Evolutionary conservation across 805 yeast species (phyloP).

Genomic region (Pichia rugopelliculosa): DNA sequence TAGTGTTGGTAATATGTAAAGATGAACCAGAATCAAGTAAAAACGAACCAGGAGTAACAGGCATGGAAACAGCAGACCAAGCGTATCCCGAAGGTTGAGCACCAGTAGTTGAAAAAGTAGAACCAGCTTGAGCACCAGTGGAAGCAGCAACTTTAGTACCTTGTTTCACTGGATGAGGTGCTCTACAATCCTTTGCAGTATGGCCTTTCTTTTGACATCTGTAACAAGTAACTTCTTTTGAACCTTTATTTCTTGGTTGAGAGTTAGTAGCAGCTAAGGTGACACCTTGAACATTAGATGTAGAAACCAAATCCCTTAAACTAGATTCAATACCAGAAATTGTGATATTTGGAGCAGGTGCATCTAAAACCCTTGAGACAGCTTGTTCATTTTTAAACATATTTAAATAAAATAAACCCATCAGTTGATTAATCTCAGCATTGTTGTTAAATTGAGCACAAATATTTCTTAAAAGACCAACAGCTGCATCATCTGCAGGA

Average conservation of each 20-base stretch:
- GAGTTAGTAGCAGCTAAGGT: too few relatives aligned
- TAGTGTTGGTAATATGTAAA: not conserved
- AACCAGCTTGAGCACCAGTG: too few relatives aligned
- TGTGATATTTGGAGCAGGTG: not conserved
- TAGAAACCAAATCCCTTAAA: too few relatives aligned
- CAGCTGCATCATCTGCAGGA: not conserved
- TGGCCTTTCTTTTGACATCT: too few relatives aligned
- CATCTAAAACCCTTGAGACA: not conserved
- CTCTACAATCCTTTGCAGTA: too few relatives aligned
- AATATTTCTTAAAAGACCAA: not conserved
- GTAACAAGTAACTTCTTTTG: too few relatives aligned
- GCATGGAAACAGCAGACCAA: not conserved
- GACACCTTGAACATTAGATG: too few relatives aligned
- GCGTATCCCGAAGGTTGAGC: not conserved
- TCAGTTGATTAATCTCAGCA: not conserved
- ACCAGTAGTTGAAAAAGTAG: not conserved
- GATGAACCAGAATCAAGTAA: not conserved
- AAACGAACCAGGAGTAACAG: not conserved
- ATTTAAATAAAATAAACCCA: not conserved
- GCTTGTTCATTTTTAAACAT: conserved; percentile 2
- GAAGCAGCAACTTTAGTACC: too few relatives aligned
- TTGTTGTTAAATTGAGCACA: not conserved
- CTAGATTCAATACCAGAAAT: too few relatives aligned
- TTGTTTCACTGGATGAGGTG: too few relatives aligned
- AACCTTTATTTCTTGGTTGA: too few relatives aligned